phyloP scores from a whole-genome alignment of 192 early-diverging fungal genomes.

The Thamnidium elegans region DNA sequence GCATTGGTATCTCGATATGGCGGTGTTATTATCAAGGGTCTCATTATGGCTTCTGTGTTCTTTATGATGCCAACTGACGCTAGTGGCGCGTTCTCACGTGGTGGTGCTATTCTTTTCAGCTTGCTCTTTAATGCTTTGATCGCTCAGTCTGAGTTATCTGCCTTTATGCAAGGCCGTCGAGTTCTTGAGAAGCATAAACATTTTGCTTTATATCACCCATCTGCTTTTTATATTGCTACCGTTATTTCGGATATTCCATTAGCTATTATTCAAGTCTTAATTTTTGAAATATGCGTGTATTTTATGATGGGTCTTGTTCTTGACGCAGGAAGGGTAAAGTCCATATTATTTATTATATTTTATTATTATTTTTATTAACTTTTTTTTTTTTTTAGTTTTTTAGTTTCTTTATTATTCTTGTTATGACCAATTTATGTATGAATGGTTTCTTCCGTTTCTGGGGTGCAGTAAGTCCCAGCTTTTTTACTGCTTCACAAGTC shows the following conservation, averaged over 20 bases:
- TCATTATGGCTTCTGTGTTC: conserved; percentile 72
- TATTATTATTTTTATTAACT: not conserved
- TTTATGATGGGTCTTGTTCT: conserved; percentile 60
- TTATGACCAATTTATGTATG: conserved; percentile 56
- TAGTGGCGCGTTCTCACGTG: conserved; percentile 67
- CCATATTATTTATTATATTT: not conserved
- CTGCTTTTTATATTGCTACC: conserved; percentile 60
- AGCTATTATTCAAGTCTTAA: conserved; percentile 45
- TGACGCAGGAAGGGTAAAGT: conserved; percentile 45
- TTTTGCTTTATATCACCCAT: conserved; percentile 67
- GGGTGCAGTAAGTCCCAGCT: conserved; percentile 48
- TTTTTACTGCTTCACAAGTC: conserved; percentile 52
- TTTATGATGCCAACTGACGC: conserved; percentile 52
- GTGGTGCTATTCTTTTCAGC: conserved; percentile 68
- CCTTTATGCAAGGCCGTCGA: conserved; percentile 63
- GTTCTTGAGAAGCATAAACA: conserved; percentile 71
- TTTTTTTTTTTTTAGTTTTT: conserved; percentile 51
- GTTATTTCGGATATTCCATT: conserved; percentile 58
- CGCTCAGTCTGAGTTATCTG: conserved; percentile 64
- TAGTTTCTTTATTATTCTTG: conserved; percentile 58
- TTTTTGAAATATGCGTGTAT: conserved; percentile 64
- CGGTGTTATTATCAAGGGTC: conserved; percentile 55
- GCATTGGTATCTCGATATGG: conserved; percentile 50
- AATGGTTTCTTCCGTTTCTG: conserved; percentile 59
- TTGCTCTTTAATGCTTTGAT: conserved; percentile 67